phyloP scores from a whole-genome alignment of 768 basidiomycete genomes.

The Termitomyces sp. region DNA sequence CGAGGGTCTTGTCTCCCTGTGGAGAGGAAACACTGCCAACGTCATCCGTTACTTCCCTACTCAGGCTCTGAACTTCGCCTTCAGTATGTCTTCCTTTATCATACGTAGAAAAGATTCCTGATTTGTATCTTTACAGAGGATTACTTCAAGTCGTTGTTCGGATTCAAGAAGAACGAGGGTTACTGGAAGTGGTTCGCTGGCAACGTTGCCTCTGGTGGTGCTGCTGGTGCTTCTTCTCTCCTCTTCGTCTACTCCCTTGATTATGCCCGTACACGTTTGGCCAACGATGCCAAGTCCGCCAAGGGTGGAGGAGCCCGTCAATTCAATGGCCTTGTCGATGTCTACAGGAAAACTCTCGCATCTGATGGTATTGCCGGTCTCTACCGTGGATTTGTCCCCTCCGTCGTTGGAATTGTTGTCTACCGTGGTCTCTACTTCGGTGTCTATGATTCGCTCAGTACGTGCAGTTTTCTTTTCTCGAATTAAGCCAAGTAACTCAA shows the following conservation, averaged over 20 bases:
- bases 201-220: conserved; percentile 98
- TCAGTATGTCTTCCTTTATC: conserved; percentile 63
- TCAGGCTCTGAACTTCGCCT: conserved; percentile 99
- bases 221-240: conserved; percentile 96
- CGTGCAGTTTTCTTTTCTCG: conserved; percentile 25
- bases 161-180: conserved; percentile 96
- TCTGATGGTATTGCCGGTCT: conserved; percentile 98
- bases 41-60: conserved; percentile 99
- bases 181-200: conserved; percentile 99
- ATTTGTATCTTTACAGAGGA: conserved; percentile 58
- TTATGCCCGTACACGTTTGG: conserved; percentile 98
- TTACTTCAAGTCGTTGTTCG: conserved; percentile 98
- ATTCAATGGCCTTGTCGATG: conserved; percentile 98
- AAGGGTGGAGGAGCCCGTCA: conserved; percentile 91
- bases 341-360: conserved; percentile 96
- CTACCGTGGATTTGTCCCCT: conserved; percentile 99
- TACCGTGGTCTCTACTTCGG: conserved; percentile 99
- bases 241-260: conserved; percentile 99
- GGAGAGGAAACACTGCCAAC: conserved; percentile 99
- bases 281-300: conserved; percentile 94
- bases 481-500: conserved; percentile 15
- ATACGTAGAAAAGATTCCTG: neutral
- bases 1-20: conserved; percentile 92
- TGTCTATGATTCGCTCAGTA: conserved; percentile 92
- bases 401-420: conserved; percentile 98